Evolutionary conservation across 176 grass and related monocot species (phyloP).

Genomic region (Rhynchospora tenuis): DNA sequence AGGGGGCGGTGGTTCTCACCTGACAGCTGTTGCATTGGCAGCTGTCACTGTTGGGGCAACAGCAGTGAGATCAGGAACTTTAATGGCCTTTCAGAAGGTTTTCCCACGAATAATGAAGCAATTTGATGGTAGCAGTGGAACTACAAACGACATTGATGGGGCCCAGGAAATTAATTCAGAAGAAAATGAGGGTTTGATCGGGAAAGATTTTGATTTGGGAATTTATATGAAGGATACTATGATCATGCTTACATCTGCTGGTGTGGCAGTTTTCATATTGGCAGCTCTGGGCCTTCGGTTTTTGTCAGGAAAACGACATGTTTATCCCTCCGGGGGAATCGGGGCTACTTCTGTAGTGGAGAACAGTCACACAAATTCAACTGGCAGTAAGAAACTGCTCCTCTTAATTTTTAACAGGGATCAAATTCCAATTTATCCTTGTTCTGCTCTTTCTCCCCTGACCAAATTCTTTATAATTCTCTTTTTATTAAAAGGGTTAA

Average conservation of each 20-base stretch:
- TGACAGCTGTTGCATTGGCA: constrained; percentile 86
- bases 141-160: constrained; percentile 27
- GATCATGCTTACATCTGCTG: constrained; percentile 62
- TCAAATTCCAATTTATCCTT: too few species aligned
- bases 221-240: constrained; percentile 41
- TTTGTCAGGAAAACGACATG: constrained; percentile 53
- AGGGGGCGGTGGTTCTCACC: constrained; percentile 61
- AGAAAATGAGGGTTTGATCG: constrained; percentile 11
- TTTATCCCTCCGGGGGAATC: constrained; percentile 26
- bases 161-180: constrained; percentile 26
- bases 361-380: constrained; percentile 30
- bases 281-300: constrained; percentile 50
- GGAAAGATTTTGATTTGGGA: constrained; percentile 11
- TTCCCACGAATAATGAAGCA: constrained; percentile 63
- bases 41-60: constrained; percentile 79
- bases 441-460: background rate
- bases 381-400: constrained; percentile 34
- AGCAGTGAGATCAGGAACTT: constrained; percentile 70
- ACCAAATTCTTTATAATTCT: background rate
- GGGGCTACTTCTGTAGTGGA: constrained; percentile 37
- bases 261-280: constrained; percentile 54
- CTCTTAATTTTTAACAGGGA: background rate
- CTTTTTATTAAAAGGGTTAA: background rate
- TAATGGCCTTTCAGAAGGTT: constrained; percentile 81
- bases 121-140: constrained; percentile 17